Percentiles rank a stretch among this genome's conserved stretches.
These are phyloP conservation scores for Nakaseomyces bracarensis DNA, from an alignment of 1,139 yeast genomes.

Conservation along the genomic window DNA sequence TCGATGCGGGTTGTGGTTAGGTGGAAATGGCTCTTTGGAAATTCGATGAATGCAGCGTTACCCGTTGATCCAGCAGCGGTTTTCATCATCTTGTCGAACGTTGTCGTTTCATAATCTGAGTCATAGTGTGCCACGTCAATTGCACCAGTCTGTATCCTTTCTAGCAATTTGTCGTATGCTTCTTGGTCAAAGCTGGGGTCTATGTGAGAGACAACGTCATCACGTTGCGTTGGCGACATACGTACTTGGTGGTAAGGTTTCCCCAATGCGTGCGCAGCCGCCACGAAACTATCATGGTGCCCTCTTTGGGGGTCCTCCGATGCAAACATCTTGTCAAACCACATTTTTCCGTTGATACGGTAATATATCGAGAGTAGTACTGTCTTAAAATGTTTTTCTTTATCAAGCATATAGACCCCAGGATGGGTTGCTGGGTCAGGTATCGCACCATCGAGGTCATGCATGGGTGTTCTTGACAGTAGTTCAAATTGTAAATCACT, in stretches of 20 bases:
- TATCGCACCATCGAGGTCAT: conserved; percentile 48
- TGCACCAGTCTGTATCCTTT: background rate
- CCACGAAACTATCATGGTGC: conserved; percentile 55
- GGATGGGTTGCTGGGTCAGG: conserved; percentile 58
- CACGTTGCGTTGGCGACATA: background rate
- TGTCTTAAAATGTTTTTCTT: conserved; percentile 42
- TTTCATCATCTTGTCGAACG: background rate
- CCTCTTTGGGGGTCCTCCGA: conserved; percentile 59
- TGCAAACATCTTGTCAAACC: conserved; percentile 45
- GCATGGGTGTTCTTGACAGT: conserved; percentile 33
- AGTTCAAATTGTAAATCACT: conserved; percentile 9
- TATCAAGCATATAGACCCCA: conserved; percentile 49
- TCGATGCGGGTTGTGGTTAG: no score
- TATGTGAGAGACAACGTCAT: background rate
- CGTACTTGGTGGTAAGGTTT: conserved; percentile 49
- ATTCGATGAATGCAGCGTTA: background rate
- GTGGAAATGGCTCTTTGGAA: background rate
- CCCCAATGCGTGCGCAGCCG: conserved; percentile 47
- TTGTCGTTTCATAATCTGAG: background rate
- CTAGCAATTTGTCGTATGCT: background rate
- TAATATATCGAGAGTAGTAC: conserved; percentile 48
- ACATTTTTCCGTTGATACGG: conserved; percentile 46
- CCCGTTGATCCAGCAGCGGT: background rate
- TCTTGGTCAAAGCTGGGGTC: background rate
- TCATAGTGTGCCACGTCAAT: background rate